Base-by-base conservation (phyloP, 1,284 basidiomycete species). In the Xerocomus alliaceus region DNA sequence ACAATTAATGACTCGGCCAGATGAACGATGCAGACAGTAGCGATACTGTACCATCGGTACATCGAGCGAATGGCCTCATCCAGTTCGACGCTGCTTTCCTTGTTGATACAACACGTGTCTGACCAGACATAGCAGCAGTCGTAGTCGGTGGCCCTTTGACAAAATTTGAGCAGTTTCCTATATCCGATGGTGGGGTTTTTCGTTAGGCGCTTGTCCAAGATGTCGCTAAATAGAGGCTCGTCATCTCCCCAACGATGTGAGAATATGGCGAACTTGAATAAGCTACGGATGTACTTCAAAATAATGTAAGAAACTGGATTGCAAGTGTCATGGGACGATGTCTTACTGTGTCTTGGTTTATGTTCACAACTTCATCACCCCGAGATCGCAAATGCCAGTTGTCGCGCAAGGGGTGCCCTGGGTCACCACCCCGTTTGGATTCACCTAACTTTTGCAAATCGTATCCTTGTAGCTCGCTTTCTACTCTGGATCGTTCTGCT, bases 1-100 rank as follows among this genome's bases (percentile, higher is more conserved):
- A 65, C 18, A 10, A 56, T 31, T 26, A 17, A 51, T 11, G 67
- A 65, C 45, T 58, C 4, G 8, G 62, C 52, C 10, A 71, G 51
- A 50, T 68, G 59, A 11, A 70, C 57, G 53, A 70, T 62, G 57
- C 67, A 68, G 8, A 71, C 62, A 1, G 47, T 44, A 7, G 69
- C 65, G 18, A 49, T 52, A 0, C 44, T 58, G 54, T 69, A 69
- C 70, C 68, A 69, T 9, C 63, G 50, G 37, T 60, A 72, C 68
- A 72, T 69, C 0, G 68, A 69, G 3, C 66, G 65, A 47, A 72
- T 68, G 17, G 65, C 65, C 20, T 70, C 68, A n/a, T 69, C 70
- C n/a, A 72, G 37, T 29, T 69, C 70, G 4, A 54, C 55, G 20
- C 70, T 69, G 46, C 68, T 71, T 20, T 56, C 58, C 12, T 71